These are phyloP conservation scores for Penicillium samsonianum DNA, from an alignment of 495 filamentous ascomycete species.

Conservation along the genomic window DNA sequence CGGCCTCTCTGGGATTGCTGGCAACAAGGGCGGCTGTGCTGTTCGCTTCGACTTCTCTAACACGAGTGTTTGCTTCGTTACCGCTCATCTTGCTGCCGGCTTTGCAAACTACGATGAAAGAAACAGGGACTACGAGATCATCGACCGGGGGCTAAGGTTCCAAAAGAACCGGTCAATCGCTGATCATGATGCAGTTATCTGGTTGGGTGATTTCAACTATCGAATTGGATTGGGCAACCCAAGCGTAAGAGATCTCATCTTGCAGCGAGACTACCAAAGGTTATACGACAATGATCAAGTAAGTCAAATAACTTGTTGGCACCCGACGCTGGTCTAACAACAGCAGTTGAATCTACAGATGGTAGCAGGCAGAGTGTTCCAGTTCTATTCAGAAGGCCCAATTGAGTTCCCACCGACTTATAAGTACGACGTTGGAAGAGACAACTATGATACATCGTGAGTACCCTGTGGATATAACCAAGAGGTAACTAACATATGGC, in stretches of 20 bases:
- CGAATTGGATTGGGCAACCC: constrained; percentile 85
- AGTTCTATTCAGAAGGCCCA: constrained; percentile 82
- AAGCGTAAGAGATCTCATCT: constrained; percentile 71
- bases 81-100: constrained; percentile 93
- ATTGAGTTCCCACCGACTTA: constrained; percentile 92
- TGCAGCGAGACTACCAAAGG: constrained; percentile 67
- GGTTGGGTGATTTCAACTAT: constrained; percentile 99
- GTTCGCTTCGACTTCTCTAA: constrained; percentile 95
- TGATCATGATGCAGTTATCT: constrained; percentile 92
- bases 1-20: constrained; percentile 93
- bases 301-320: constrained; percentile 12
- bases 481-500: not conserved
- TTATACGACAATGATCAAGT: constrained; percentile 95
- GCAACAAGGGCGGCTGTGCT: constrained; percentile 97
- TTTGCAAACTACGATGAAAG: constrained; percentile 97
- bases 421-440: constrained; percentile 85
- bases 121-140: constrained; percentile 90
- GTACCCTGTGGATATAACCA: constrained; percentile 21
- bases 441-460: constrained; percentile 90
- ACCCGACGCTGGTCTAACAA: constrained; percentile 12
- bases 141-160: constrained; percentile 83
- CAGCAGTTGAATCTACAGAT: constrained; percentile 88
- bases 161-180: constrained; percentile 87
- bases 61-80: constrained; percentile 92
- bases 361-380: constrained; percentile 86